These are phyloP conservation scores for Ramaria sp. DNA, from an alignment of 768 basidiomycete species.

Conservation along the genomic window DNA sequence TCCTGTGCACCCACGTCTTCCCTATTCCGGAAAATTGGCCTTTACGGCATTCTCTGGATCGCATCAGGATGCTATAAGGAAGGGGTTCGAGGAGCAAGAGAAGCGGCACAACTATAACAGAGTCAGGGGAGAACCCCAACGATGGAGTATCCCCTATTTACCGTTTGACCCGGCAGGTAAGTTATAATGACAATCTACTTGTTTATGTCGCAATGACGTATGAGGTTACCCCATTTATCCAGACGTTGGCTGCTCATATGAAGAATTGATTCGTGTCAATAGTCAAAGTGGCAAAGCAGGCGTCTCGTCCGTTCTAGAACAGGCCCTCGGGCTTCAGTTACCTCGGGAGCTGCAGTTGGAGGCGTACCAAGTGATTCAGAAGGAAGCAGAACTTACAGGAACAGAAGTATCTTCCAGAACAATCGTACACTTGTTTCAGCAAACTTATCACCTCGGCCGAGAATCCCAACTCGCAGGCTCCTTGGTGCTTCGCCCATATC, in stretches of 20 bases:
- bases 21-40: conserved; percentile 35
- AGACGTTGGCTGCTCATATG: conserved; percentile 91
- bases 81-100: conserved; percentile 29
- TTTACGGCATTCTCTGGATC: conserved; percentile 37
- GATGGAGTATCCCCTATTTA: conserved; percentile 8
- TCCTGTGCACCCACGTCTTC: conserved; percentile 32
- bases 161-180: conserved; percentile 9
- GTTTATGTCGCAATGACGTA: not conserved
- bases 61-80: conserved; percentile 37
- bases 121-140: conserved; percentile 2
- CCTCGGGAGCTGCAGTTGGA: conserved; percentile 93
- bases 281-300: conserved; percentile 99
- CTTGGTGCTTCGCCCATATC: conserved; percentile 27
- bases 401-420: conserved; percentile 94
- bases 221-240: not conserved
- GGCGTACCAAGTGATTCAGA: conserved; percentile 91
- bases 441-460: conserved; percentile 76
- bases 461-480: conserved; percentile 65
- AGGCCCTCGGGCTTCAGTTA: conserved; percentile 80
- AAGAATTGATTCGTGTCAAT: conserved; percentile 98
- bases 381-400: conserved; percentile 82
- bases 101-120: conserved; percentile 16
- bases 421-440: conserved; percentile 82
- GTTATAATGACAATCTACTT: not conserved
- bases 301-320: conserved; percentile 94